These are phyloP conservation scores for Phytopythium chamaehyphon DNA, from an alignment of 352 stramenopile genomes.

Conservation along the genomic window DNA sequence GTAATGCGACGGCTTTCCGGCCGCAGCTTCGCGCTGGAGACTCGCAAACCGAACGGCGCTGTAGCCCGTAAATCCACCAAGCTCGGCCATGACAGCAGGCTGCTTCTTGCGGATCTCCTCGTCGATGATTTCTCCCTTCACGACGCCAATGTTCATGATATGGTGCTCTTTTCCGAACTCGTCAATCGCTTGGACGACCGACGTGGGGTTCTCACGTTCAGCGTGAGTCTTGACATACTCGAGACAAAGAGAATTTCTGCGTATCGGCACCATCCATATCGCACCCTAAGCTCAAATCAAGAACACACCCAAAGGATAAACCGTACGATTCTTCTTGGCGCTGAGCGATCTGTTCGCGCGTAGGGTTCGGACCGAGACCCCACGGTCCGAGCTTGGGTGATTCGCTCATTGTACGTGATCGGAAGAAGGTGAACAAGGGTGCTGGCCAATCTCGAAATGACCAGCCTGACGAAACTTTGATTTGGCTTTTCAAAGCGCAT, in stretches of 20 bases:
- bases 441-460: background rate
- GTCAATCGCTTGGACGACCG: conserved; percentile 29
- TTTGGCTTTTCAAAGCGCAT: no score
- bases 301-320: background rate
- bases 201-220: conserved; percentile 22
- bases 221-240: conserved; percentile 33
- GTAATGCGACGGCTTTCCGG: conserved; percentile 26
- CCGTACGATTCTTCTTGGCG: conserved; percentile 13
- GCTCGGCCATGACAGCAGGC: conserved; percentile 34
- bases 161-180: conserved; percentile 18
- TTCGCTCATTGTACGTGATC: background rate
- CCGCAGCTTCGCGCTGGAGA: conserved; percentile 27
- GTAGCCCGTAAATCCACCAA: conserved; percentile 39
- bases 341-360: conserved; percentile 6
- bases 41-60: conserved; percentile 42
- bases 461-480: no score
- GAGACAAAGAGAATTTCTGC: conserved; percentile 12
- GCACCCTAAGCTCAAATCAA: no score
- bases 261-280: no score
- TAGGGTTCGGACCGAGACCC: background rate
- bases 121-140: conserved; percentile 16
- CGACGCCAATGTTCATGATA: conserved; percentile 34
- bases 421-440: background rate
- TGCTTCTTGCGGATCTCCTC: conserved; percentile 30
- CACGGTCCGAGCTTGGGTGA: background rate